These are phyloP conservation scores for Hypoxylon cercidicola DNA, from an alignment of 495 filamentous ascomycete genomes.

Conservation along the genomic window DNA sequence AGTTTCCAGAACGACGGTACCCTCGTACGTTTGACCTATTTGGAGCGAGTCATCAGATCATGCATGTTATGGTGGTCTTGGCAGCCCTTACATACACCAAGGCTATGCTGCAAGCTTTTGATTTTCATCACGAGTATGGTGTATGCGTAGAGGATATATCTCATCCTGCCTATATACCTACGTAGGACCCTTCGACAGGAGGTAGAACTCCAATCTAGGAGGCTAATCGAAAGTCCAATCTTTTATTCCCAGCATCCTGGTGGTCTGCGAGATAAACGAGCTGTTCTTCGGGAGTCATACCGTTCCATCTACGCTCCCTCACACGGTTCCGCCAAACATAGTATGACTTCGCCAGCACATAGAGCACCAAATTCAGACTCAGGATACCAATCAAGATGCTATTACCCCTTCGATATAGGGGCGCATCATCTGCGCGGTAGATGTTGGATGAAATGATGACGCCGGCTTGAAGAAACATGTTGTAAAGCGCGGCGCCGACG, in stretches of 20 bases:
- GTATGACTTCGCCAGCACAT: slow-evolving; percentile 67
- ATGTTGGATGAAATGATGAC: slow-evolving; percentile 66
- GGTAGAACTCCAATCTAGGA: slow-evolving; percentile 36
- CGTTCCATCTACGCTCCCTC: slow-evolving; percentile 54
- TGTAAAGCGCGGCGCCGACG: slow-evolving; percentile 73
- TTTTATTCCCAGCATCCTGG: slow-evolving; percentile 75
- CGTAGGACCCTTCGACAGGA: neutral
- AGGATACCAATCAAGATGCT: slow-evolving; percentile 68
- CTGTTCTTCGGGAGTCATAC: slow-evolving; percentile 70
- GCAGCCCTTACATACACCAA: slow-evolving; percentile 57
- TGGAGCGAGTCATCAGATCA: slow-evolving; percentile 63
- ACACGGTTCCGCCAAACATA: slow-evolving; percentile 69
- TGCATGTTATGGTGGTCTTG: slow-evolving; percentile 60
- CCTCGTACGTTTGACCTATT: slow-evolving; percentile 59
- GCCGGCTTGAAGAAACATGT: slow-evolving; percentile 76
- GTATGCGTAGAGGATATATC: neutral
- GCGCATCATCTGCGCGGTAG: slow-evolving; percentile 72
- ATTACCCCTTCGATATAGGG: slow-evolving; percentile 73
- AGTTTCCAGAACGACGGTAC: slow-evolving; percentile 61
- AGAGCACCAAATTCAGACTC: slow-evolving; percentile 64
- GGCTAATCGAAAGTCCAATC: slow-evolving; percentile 67
- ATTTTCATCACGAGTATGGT: slow-evolving; percentile 51
- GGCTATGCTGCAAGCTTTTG: slow-evolving; percentile 59
- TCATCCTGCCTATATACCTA: neutral
- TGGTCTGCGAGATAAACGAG: slow-evolving; percentile 72